Base-by-base conservation (phyloP, 768 basidiomycete genomes). In the Sarcodon aspratus region DNA sequence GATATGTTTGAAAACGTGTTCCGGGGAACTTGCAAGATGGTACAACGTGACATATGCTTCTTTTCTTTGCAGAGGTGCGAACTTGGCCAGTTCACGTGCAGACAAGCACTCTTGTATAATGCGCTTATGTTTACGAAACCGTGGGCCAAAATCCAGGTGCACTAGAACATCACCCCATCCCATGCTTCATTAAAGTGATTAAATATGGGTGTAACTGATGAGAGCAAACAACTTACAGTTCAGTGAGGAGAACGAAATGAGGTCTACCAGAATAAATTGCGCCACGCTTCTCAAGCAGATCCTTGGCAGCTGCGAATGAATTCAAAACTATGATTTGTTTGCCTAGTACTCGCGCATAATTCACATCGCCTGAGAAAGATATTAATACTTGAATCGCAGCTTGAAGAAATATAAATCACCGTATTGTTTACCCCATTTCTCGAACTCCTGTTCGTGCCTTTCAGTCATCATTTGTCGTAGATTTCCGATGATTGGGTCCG, bases 281-380 rank as follows among this genome's bases (percentile, higher is more conserved):
- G 34, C 56, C 51, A 17, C 53, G 44, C 48, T 57, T 63, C 17
- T 63, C 60, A 31, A 63, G 44, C 1, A 63, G 53, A 6, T 62
- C 61, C 3, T 43, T 47, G 5, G 62, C 61, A 7, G 48, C 51
- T n/a, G 57, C 35, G 11, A 37, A 44, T 7, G 61, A 59, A 36
- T 53, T 55, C n/a, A 62, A 36, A 36, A 63, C 47, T 3, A 60
- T 49, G 38, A 62, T 33, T 3, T 53, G 52, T 34, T 58, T 51
- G 10, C 56, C 56, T 17, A 59, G 49, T 7, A 59, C 48, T 33
- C 49, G 46, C 9, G 62, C 13, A 33, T 48, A 53, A 4, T 59
- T 37, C 3, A 63, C 33, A 32, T 59, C 59, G 15, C 61, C 60
- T 58, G 55, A 21, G 38, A 21, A 10, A 15, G 38, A 40, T n/a